Evolutionary conservation across 2,329 filamentous ascomycete species (phyloP), one percentile per base, ranked within the genome.

Genomic region (Alternaria rosae): DNA sequence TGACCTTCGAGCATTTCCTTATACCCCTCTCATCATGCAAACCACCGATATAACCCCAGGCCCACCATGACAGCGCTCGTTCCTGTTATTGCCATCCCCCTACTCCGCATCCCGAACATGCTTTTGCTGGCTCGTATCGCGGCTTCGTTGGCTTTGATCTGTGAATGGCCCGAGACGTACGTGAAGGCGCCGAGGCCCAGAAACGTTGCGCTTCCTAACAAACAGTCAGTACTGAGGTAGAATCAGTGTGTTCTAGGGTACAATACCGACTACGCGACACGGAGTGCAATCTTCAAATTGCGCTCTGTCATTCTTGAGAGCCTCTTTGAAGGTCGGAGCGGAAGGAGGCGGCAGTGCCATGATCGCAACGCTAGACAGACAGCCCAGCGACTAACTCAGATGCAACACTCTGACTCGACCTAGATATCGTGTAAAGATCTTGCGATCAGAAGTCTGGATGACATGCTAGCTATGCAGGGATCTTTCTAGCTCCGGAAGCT

Each of bases 241-340:
- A 41, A n/a, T 11, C 8, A 11, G 38, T 52, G 45, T 21, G 12
- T 7, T 15, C 30, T 57, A 25, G 17, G 8, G 47, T 21, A 45
- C 41, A 69, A 26, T 81, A 92, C 92, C 92, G 55, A 92, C 84
- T 28, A 93, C 78, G 73, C 87, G 87, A 81, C 92, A 95, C 32
- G 89, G 83, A 42, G 88, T 81, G 78, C 92, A 94, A 79, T 94
- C 86, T 66, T 91, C 77, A 59, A 76, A 79, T 45, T 76, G 64
- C n/a, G 73, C 69, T 28, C 65, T 72, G 65, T 77, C 75, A 12
- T 75, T 67, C 63, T 75, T 73, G 42, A 76, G 61, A 13, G 74
- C 74, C 47, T 75, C 67, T 28, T 73, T 68, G 58, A 77, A 68
- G 6, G 74, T 72, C 3, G 76, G 75, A 4, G 66, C 44, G 6